phyloP scores from a whole-genome alignment of 257 asterid genomes.

The Nicotiana undulata region DNA sequence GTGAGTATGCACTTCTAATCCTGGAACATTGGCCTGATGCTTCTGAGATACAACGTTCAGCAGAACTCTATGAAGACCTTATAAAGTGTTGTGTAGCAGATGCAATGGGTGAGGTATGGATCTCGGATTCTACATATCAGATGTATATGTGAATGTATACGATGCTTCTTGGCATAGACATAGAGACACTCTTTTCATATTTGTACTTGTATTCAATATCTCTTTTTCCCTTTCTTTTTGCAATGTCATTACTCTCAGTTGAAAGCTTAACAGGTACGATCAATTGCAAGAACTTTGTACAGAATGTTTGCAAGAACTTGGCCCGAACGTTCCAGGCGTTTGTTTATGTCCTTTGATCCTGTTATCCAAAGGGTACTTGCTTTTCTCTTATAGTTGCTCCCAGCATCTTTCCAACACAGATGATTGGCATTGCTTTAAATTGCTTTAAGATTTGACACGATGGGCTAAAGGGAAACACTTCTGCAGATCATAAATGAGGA shows the following conservation, averaged over 20 bases:
- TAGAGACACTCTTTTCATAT: not conserved
- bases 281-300: conserved; percentile 91
- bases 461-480: conserved; percentile 17
- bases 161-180: not conserved
- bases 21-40: conserved; percentile 99
- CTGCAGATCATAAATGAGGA: conserved; percentile 81
- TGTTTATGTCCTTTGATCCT: conserved; percentile 82
- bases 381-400: conserved; percentile 6
- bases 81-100: conserved; percentile 90
- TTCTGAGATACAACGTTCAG: conserved; percentile 93
- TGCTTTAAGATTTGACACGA: conserved; percentile 7
- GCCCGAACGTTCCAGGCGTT: conserved; percentile 96
- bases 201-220: not conserved
- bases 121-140: conserved; percentile 1
- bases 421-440: not conserved
- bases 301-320: conserved; percentile 97
- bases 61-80: conserved; percentile 91
- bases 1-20: conserved; percentile 90
- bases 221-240: not conserved
- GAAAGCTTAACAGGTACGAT: conserved; percentile 62
- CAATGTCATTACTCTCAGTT: not conserved
- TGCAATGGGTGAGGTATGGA: conserved; percentile 94
- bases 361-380: conserved; percentile 85
- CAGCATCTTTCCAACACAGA: not conserved
- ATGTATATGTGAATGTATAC: not conserved